Evolutionary conservation across 23 red algal species (phyloP).

Genomic region (Gracilariopsis chorda): DNA sequence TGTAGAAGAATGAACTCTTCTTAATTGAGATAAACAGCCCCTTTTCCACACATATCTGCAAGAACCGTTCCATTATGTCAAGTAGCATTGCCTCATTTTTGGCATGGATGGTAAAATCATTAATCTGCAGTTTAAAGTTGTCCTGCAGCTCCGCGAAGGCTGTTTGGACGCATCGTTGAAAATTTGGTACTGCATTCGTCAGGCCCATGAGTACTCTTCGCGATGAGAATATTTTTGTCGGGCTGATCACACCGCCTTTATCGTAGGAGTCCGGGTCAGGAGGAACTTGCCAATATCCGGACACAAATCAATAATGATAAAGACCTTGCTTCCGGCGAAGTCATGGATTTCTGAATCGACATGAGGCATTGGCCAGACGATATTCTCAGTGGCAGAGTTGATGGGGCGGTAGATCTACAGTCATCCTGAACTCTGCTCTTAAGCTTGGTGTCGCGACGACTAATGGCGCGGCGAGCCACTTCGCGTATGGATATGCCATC

Average conservation of each 20-base stretch:
- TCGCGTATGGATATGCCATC: not conserved
- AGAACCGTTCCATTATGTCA: constrained; percentile 3
- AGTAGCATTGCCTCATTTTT: not conserved
- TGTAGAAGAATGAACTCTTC: constrained; percentile 14
- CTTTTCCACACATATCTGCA: constrained; percentile 12
- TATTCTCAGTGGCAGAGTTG: not conserved
- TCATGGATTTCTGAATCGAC: constrained; percentile 3
- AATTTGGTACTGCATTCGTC: constrained; percentile 9
- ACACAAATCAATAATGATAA: not conserved
- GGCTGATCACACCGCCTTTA: not conserved
- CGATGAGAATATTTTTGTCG: not conserved
- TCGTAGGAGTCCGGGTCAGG: not conserved
- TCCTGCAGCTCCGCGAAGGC: not conserved
- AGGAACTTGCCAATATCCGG: constrained; percentile 17
- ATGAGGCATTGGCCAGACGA: constrained; percentile 35
- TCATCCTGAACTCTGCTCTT: constrained; percentile 5
- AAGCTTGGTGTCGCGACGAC: not conserved
- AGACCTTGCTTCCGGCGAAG: not conserved
- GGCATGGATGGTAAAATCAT: constrained; percentile 39
- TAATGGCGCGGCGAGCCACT: constrained; percentile 8
- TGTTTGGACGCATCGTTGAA: constrained; percentile 26
- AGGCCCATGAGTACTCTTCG: not conserved
- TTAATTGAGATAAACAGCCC: not conserved
- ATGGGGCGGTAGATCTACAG: not conserved
- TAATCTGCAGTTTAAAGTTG: not conserved